Base-by-base conservation (phyloP, 2,329 filamentous ascomycete species). In the Exophiala aquamarina region DNA sequence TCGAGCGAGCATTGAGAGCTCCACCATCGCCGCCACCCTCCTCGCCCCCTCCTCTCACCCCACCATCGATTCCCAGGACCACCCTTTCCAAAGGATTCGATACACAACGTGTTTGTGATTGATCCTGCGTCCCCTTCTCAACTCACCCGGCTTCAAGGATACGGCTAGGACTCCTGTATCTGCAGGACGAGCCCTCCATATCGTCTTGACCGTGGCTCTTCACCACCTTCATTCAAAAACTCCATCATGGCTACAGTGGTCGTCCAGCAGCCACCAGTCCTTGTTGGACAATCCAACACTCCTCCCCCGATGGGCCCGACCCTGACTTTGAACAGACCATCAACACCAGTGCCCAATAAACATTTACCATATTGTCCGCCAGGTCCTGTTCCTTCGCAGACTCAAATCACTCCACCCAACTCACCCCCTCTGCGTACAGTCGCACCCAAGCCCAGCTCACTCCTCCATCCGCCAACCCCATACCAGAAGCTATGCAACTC, bases 301-400 rank as follows among this genome's bases (percentile, higher is more conserved):
- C 73, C 72, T 23, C 69, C 75, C 3, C 68, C 72, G 7, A 60
- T 73, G 10, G 60, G 71, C 28, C 70, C 79, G 26, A 71, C 78
- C 26, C 68, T 84, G 49, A 77, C 72, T 31, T 71, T 86, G 55
- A 83, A 82, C 63, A 70, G 76, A 59, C 77, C 75, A 37, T 75
- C 78, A 5, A 79, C 81, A 14, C 72, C 86, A 5, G 75, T 93
- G 18, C 89, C 90, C 8, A 95, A 95, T 70, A 95, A 93, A 68
- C 89, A 95, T 68, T 76, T 95, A 18, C 90, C 91, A n/a, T 74
- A 85, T 59, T 95, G 89, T 69, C 86, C 89, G n/a, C 82, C 90
- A 1, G 90, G 90, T 2, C 85, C 88, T 53, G 81, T 72, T 44
- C 67, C 70, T 43, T 54, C 60, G 38, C 36, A 56, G 44, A 56